A percentile compares a stretch with the other conserved stretches of the same genome.
These are phyloP conservation scores for Podaxis sp. DNA, from an alignment of 768 basidiomycete species.

Conservation along the genomic window DNA sequence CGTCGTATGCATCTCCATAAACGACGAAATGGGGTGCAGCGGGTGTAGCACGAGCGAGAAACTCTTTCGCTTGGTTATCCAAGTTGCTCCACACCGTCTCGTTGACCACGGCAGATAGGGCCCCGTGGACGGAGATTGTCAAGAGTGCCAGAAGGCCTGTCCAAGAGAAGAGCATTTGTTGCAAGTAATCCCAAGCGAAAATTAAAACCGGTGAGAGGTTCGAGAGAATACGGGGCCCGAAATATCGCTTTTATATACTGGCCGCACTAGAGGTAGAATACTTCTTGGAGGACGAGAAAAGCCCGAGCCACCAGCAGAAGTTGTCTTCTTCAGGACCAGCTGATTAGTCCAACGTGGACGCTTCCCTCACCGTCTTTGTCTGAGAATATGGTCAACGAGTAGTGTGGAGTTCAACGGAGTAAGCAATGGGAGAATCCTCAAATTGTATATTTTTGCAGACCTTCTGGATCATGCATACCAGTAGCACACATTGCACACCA, in stretches of 20 bases:
- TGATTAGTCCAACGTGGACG: neutral
- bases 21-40: constrained; percentile 52
- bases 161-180: constrained; percentile 4
- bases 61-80: constrained; percentile 28
- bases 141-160: neutral
- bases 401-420: neutral
- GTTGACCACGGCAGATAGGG: neutral
- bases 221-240: neutral
- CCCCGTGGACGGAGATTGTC: neutral
- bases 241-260: neutral
- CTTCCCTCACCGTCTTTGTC: neutral
- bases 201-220: neutral
- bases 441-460: neutral
- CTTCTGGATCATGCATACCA: neutral
- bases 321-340: neutral
- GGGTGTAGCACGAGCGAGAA: constrained; percentile 35
- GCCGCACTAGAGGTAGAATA: neutral
- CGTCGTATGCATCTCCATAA: constrained; percentile 42
- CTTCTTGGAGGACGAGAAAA: neutral
- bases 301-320: neutral
- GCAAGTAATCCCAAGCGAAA: neutral
- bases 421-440: neutral
- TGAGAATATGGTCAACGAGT: neutral
- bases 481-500: neutral
- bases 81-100: constrained; percentile 19